A percentile compares a stretch with the other conserved stretches of the same genome.
Conservation (phyloP, 208 protist genomes). For the Sergeia podlipaevii region DNA sequence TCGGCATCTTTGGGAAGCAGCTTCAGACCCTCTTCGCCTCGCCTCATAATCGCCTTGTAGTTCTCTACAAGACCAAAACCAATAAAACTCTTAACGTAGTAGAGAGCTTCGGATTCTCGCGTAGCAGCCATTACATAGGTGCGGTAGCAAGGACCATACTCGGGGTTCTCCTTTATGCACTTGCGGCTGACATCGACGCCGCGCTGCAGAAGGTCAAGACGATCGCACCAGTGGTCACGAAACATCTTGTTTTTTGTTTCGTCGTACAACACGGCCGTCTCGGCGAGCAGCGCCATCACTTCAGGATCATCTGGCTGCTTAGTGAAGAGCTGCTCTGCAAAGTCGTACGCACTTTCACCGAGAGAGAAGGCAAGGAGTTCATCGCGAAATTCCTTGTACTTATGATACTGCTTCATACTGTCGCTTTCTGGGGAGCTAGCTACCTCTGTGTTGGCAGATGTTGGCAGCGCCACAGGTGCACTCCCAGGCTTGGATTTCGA, state of each 20-base stretch:
- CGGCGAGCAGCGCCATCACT: constrained; percentile 82
- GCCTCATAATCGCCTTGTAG: constrained; percentile 75
- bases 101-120: constrained; percentile 70
- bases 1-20: constrained; percentile 66
- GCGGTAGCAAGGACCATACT: constrained; percentile 82
- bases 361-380: constrained; percentile 73
- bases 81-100: constrained; percentile 66
- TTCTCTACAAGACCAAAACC: constrained; percentile 76
- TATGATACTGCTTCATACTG: constrained; percentile 16
- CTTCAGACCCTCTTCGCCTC: constrained; percentile 56
- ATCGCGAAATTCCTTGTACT: constrained; percentile 70
- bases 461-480: too few relatives aligned
- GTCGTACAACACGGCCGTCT: constrained; percentile 78
- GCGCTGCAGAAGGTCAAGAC: constrained; percentile 78
- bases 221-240: constrained; percentile 80
- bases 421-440: neutral
- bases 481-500: too few relatives aligned
- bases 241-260: constrained; percentile 77
- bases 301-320: constrained; percentile 63
- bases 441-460: neutral
- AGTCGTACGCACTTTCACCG: constrained; percentile 73
- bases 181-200: constrained; percentile 86
- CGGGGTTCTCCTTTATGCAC: constrained; percentile 82
- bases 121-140: constrained; percentile 77
- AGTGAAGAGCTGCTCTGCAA: constrained; percentile 61